Evolutionary conservation across 805 yeast genomes (phyloP).

Genomic region (Saccharomycopsis vini): DNA sequence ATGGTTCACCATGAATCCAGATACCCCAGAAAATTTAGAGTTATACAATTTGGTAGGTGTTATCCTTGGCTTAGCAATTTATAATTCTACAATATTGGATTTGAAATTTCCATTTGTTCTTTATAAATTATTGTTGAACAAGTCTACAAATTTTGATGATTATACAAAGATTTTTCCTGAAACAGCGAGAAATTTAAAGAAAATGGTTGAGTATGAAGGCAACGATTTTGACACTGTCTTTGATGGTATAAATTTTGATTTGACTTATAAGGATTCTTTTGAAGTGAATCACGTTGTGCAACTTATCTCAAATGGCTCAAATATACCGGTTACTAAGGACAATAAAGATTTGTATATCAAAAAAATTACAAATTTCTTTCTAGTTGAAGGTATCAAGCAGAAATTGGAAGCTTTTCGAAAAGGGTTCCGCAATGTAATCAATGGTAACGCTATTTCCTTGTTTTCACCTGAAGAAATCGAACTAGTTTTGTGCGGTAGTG

Average conservation of each 20-base stretch:
- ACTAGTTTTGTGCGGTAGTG: slow-evolving; percentile 66
- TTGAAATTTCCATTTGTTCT: slow-evolving; percentile 66
- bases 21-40: slow-evolving; percentile 34
- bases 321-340: slow-evolving; percentile 42
- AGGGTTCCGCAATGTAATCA: slow-evolving; percentile 73
- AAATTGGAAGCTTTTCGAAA: slow-evolving; percentile 50
- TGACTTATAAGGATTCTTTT: slow-evolving; percentile 39
- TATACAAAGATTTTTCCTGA: slow-evolving; percentile 61
- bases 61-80: slow-evolving; percentile 81
- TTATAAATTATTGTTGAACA: slow-evolving; percentile 61
- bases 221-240: slow-evolving; percentile 39
- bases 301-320: slow-evolving; percentile 51
- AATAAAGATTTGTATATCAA: slow-evolving; percentile 57
- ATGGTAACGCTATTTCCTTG: slow-evolving; percentile 70
- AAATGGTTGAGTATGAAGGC: slow-evolving; percentile 36
- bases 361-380: slow-evolving; percentile 50
- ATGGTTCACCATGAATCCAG: slow-evolving; percentile 61
- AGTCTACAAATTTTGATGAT: slow-evolving; percentile 52
- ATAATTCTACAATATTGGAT: slow-evolving; percentile 81
- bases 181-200: slow-evolving; percentile 42
- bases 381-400: slow-evolving; percentile 43
- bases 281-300: slow-evolving; percentile 38
- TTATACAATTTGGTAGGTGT: slow-evolving; percentile 75
- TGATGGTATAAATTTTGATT: slow-evolving; percentile 51
- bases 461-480: slow-evolving; percentile 80